Base-by-base conservation (phyloP, 306 rosid species). In the Parietaria judaica region DNA sequence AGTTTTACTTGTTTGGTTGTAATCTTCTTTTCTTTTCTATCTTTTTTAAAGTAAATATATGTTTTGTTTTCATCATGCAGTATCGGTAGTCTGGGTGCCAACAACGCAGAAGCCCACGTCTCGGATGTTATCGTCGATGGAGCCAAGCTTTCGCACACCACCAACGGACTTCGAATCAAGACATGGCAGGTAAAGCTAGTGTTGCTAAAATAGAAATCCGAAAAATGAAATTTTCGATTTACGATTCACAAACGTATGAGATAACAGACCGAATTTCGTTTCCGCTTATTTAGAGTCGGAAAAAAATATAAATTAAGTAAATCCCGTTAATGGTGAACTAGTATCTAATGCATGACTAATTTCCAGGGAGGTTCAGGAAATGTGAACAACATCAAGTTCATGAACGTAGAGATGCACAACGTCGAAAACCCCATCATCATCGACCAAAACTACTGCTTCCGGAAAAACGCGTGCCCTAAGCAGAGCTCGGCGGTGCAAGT, bases 281-380 rank as follows among this genome's bases (percentile, higher is more conserved):
- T 23, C 31, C 31, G 2, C 9, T 17, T 58, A 8, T 63, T 52
- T 5, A 41, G 9, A 41, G 3, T 41, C 45, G 45, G n/a, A n/a
- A 41, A 5, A 41, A 5, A 8, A 41, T 8, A 1, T 0, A 3
- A 1, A 1, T 41, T 41, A 23, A 23, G 31, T 23, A 23, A 23
- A 23, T 23, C n/a, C 31, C 45, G 9, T 41, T 5, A 5, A 41
- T 41, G 45, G 6, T 14, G 50, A 38, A 34, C 34, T n/a, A 46
- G 31, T 1, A 23, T 23, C 2, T 23, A 23, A 23, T 23, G 31
- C 31, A 23, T 23, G 31, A 23, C 31, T 23, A 36, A 58, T 13
- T 10, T 72, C 60, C 60, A 88, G 95, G 97, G 97, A 76, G 95
- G 95, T 3, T 82, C 83, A 23, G 97, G 97, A 67, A 75, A 45